phyloP scores from a whole-genome alignment of 2,329 filamentous ascomycete species.

The Fusarium marasasianum region DNA sequence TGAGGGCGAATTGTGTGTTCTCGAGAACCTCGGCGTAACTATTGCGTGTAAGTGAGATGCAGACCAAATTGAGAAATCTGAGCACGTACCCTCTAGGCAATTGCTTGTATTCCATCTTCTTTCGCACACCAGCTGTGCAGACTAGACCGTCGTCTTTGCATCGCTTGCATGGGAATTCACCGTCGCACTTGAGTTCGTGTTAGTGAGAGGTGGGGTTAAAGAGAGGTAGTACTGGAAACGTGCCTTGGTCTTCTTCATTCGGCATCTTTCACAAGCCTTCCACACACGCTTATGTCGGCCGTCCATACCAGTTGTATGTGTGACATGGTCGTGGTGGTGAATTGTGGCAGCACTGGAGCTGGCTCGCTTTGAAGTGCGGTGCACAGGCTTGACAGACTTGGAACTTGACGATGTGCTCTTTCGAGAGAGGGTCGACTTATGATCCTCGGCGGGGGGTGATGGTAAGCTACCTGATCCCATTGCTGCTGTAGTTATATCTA shows the following conservation, averaged over 20 bases:
- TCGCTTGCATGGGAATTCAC: constrained; percentile 72
- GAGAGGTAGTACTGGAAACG: constrained; percentile 5
- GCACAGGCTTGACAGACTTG: constrained; percentile 60
- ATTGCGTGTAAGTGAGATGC: constrained; percentile 34
- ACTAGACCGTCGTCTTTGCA: constrained; percentile 73
- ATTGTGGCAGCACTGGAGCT: constrained; percentile 49
- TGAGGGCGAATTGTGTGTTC: constrained; percentile 71
- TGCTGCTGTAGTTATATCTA: constrained; percentile 35
- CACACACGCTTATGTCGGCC: constrained; percentile 71
- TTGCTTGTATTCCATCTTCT: constrained; percentile 76
- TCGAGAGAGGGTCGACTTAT: constrained; percentile 49
- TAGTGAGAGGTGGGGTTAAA: constrained; percentile 8
- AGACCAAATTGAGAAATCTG: not conserved
- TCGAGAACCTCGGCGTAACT: constrained; percentile 73
- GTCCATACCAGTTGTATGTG: constrained; percentile 54
- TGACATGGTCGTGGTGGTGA: constrained; percentile 51
- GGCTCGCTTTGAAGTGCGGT: constrained; percentile 62
- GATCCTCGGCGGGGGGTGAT: constrained; percentile 62
- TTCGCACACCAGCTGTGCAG: constrained; percentile 70
- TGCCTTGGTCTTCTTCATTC: constrained; percentile 77
- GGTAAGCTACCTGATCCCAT: constrained; percentile 62
- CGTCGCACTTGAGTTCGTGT: constrained; percentile 62
- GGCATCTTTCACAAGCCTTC: constrained; percentile 73
- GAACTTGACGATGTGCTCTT: constrained; percentile 53
- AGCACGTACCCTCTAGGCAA: constrained; percentile 65